Percentiles rank a stretch among this genome's conserved stretches.
phyloP scores from a whole-genome alignment of 2,329 filamentous ascomycete species.

The Diaporthe destruens region DNA sequence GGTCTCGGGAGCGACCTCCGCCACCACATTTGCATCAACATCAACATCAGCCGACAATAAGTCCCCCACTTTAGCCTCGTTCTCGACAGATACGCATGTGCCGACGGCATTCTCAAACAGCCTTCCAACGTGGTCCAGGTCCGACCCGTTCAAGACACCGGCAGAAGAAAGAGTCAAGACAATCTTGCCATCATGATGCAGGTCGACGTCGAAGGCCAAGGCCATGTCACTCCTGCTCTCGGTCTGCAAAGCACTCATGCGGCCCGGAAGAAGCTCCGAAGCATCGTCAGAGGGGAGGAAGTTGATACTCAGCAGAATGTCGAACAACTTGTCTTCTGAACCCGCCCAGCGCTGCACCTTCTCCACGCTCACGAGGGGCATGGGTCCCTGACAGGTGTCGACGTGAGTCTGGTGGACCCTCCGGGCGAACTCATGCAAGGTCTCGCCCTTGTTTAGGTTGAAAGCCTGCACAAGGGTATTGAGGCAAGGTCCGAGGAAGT shows the following conservation, averaged over 20 bases:
- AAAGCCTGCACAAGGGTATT: conserved; percentile 44
- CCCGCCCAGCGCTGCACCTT: conserved; percentile 45
- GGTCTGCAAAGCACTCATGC: conserved; percentile 41
- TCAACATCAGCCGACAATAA: conserved; percentile 11
- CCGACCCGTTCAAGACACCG: conserved; percentile 25
- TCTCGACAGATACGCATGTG: neutral
- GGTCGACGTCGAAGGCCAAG: conserved; percentile 44
- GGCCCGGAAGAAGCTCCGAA: neutral
- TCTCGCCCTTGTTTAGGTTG: conserved; percentile 35
- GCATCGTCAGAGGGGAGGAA: conserved; percentile 26
- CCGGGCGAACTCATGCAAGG: conserved; percentile 35
- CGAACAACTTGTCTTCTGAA: conserved; percentile 44
- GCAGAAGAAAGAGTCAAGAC: conserved; percentile 41
- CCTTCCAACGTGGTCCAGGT: conserved; percentile 29
- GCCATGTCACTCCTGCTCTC: conserved; percentile 43
- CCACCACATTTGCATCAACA: neutral
- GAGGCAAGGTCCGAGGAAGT: conserved; percentile 44
- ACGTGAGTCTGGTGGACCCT: conserved; percentile 42
- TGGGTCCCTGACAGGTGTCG: conserved; percentile 41
- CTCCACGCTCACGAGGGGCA: conserved; percentile 45
- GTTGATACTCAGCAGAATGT: conserved; percentile 45
- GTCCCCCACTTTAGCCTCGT: conserved; percentile 8
- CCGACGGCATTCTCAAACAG: conserved; percentile 43
- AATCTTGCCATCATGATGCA: conserved; percentile 43
- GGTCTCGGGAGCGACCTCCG: neutral